Evolutionary conservation across 2,329 filamentous ascomycete species (phyloP).

Genomic region (Ophiostoma montium): DNA sequence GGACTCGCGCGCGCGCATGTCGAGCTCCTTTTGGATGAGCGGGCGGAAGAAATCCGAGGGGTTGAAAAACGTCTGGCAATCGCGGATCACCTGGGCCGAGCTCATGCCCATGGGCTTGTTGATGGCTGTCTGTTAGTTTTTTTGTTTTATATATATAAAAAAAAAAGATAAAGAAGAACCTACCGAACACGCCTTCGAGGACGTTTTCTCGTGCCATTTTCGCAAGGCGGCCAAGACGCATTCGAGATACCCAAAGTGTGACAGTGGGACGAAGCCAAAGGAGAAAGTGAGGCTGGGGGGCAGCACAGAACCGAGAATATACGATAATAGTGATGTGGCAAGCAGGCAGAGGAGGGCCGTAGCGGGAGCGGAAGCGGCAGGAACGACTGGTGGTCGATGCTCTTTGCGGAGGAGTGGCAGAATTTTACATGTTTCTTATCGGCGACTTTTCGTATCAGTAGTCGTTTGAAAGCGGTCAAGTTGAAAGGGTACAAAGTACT

Average conservation of each 20-base stretch:
- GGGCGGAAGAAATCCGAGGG: slow-evolving; percentile 66
- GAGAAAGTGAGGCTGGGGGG: neutral
- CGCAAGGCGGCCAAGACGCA: slow-evolving; percentile 20
- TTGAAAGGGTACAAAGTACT: no score
- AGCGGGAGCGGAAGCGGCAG: neutral
- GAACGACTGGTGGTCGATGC: neutral
- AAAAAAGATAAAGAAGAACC: slow-evolving; percentile 10
- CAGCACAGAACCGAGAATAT: neutral
- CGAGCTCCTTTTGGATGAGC: slow-evolving; percentile 45
- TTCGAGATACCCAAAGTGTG: slow-evolving; percentile 13
- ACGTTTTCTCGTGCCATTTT: slow-evolving; percentile 41
- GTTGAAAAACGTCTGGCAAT: slow-evolving; percentile 74
- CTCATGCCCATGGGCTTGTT: slow-evolving; percentile 81
- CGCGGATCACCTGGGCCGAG: slow-evolving; percentile 81
- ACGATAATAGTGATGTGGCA: neutral
- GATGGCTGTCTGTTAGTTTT: slow-evolving; percentile 48
- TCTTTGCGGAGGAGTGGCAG: no score
- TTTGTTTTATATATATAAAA: neutral
- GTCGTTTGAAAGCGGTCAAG: no score
- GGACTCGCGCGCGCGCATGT: slow-evolving; percentile 39
- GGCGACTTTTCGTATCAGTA: no score
- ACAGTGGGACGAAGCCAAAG: neutral
- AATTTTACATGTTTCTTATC: no score
- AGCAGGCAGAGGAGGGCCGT: neutral
- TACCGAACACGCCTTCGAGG: slow-evolving; percentile 46